phyloP scores from a whole-genome alignment of 495 filamentous ascomycete genomes.

The Penicillium roqueforti region DNA sequence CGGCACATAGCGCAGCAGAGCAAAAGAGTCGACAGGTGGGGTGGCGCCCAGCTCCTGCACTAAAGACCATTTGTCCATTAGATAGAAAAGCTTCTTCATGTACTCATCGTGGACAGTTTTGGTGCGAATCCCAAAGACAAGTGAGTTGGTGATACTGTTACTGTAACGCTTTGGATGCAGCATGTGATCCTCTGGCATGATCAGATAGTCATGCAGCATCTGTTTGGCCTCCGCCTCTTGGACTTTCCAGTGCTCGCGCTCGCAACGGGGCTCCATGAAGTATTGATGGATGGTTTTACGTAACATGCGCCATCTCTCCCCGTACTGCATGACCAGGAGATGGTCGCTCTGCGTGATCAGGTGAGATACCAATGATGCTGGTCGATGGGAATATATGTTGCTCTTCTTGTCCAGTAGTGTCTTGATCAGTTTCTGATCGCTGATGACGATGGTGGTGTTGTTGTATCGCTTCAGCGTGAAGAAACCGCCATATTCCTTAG shows the following conservation, averaged over 20 bases:
- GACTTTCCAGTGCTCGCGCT: conserved; percentile 16
- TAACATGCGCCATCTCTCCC: conserved; percentile 15
- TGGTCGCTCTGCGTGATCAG: conserved; percentile 8
- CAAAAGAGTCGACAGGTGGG: conserved; percentile 47
- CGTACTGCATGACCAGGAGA: conserved; percentile 29
- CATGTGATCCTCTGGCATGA: conserved; percentile 37
- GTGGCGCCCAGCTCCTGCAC: conserved; percentile 40
- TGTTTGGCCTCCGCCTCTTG: conserved; percentile 22
- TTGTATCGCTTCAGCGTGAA: no score
- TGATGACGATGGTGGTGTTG: no score
- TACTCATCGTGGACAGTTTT: conserved; percentile 8
- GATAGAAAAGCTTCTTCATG: neutral
- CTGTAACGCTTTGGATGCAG: conserved; percentile 43
- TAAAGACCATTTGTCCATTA: conserved; percentile 12
- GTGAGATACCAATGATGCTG: no score
- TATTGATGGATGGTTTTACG: conserved; percentile 30
- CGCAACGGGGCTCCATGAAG: conserved; percentile 32
- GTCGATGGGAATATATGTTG: no score
- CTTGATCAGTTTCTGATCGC: no score
- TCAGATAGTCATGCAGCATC: conserved; percentile 32
- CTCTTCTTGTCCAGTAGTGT: no score
- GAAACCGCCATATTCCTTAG: no score
- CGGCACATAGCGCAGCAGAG: conserved; percentile 35
- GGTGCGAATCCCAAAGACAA: conserved; percentile 36
- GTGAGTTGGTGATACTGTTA: conserved; percentile 36